Conservation (phyloP, 2,329 filamentous ascomycete species). For the Pseudogymnoascus sp. region DNA sequence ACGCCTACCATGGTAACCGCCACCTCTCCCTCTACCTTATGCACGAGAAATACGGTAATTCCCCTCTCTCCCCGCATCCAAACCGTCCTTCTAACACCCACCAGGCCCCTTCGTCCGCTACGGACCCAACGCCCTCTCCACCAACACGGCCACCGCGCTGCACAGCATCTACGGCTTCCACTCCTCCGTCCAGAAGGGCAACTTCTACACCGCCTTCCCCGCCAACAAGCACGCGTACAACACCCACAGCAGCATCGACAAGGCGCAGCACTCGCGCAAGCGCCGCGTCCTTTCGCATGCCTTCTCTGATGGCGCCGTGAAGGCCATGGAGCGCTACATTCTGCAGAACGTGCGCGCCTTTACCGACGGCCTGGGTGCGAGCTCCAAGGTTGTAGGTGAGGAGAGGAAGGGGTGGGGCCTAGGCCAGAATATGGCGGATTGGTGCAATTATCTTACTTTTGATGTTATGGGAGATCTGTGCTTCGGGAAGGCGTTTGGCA, state of each 20-base stretch:
- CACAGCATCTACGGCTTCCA: slow-evolving; percentile 60
- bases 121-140: slow-evolving; percentile 68
- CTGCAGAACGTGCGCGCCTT: slow-evolving; percentile 43
- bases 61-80: slow-evolving; percentile 13
- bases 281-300: slow-evolving; percentile 57
- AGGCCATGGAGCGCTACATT: slow-evolving; percentile 28
- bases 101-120: slow-evolving; percentile 64
- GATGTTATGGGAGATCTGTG: slow-evolving; percentile 45
- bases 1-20: slow-evolving; percentile 66
- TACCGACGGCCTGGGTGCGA: slow-evolving; percentile 47
- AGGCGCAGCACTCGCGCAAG: slow-evolving; percentile 62
- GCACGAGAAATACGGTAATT: slow-evolving; percentile 62
- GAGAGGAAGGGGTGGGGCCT: slow-evolving; percentile 44
- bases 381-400: slow-evolving; percentile 21
- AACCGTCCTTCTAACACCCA: not conserved
- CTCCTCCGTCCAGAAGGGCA: slow-evolving; percentile 58
- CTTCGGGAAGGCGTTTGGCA: slow-evolving; percentile 44
- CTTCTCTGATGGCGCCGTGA: slow-evolving; percentile 38
- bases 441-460: slow-evolving; percentile 37
- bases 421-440: slow-evolving; percentile 52
- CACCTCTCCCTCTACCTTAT: slow-evolving; percentile 66
- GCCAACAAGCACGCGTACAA: slow-evolving; percentile 58
- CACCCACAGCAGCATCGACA: slow-evolving; percentile 66
- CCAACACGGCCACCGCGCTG: slow-evolving; percentile 65
- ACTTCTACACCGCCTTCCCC: slow-evolving; percentile 68